Base-by-base conservation (phyloP, 352 stramenopile species). In the Globisporangium cylindrosporum region DNA sequence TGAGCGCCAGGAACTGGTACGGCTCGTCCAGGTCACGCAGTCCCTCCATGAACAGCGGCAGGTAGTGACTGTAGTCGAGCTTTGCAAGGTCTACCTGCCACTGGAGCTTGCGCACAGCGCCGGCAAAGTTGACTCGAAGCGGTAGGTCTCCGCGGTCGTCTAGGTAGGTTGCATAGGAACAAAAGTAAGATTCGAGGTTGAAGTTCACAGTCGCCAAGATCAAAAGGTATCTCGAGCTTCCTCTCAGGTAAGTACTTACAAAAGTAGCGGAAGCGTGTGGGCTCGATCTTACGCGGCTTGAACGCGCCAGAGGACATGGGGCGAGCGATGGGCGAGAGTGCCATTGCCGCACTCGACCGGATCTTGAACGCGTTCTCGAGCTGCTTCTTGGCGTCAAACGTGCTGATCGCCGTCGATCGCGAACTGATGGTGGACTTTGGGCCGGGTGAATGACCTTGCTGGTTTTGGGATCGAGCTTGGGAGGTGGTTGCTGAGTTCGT, bases 41-140 rank as follows among this genome's bases (percentile, higher is more conserved):
- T 0, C 93, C 93, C 62, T 98, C 93, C 74, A 98, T 94, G 77
- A 98, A 98, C 48, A 98, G 73, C 7, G 93, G 93, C 57, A 98
- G 67, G 68, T 97, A 97, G 73, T 94, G 86, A 0, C 75, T 67
- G 73, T 92, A 97, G 74, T 97, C 89, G 24, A 97, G 74, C 38
- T 87, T 75, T 27, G 78, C 70, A 58, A 92, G 48, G 62, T 92
- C 78, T 5, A 86, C 76, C 36, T 87, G 80, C 82, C 82, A 92
- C 66, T 90, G 81, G 0, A 91, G 72, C 73, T 92, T 94, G 57
- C 86, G 82, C 24, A 92, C 82, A 1, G 84, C 86, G 1, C 84
- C 86, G 0, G 79, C 78, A 67, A 94, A 94, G 64, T 90, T 90
- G 41, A 94, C 80, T 4, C 86, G 81, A 15, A 94, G 65, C 1